Percentiles rank a stretch among this genome's conserved stretches.
Evolutionary conservation across 2,329 filamentous ascomycete species (phyloP).

Genomic region (Fusarium sp.): DNA sequence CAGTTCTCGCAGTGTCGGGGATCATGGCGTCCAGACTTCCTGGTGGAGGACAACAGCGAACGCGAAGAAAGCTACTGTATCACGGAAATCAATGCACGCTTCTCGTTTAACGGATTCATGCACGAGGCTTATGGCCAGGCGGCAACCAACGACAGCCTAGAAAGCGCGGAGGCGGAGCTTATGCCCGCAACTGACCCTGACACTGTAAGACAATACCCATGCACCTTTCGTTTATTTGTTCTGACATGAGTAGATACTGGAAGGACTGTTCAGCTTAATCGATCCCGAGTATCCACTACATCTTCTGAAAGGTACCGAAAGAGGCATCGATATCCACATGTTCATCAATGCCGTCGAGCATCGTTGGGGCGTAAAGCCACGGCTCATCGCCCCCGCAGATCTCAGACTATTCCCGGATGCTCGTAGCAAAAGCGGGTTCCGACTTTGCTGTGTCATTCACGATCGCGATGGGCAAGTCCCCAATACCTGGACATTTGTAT

Average conservation of each 20-base stretch:
- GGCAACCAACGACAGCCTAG: slow-evolving; percentile 30
- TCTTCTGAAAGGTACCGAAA: slow-evolving; percentile 49
- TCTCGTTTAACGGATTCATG: slow-evolving; percentile 51
- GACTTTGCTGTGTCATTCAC: slow-evolving; percentile 43
- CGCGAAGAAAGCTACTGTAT: slow-evolving; percentile 43
- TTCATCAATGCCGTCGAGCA: slow-evolving; percentile 43
- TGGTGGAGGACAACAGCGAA: slow-evolving; percentile 42
- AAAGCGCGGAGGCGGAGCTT: slow-evolving; percentile 15
- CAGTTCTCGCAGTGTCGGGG: slow-evolving; percentile 37
- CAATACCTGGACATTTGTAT: slow-evolving; percentile 15
- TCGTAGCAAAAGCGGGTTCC: slow-evolving; percentile 33
- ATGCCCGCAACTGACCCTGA: slow-evolving; percentile 37
- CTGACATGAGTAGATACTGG: slow-evolving; percentile 4
- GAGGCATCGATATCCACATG: slow-evolving; percentile 51
- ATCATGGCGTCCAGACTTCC: slow-evolving; percentile 52
- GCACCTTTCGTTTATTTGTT: not conserved
- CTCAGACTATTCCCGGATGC: slow-evolving; percentile 45
- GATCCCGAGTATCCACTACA: slow-evolving; percentile 43
- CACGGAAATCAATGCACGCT: slow-evolving; percentile 53
- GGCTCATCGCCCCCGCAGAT: slow-evolving; percentile 46
- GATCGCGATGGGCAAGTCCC: not conserved
- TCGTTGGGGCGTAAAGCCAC: slow-evolving; percentile 43
- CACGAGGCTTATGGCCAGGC: slow-evolving; percentile 43
- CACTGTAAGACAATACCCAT: slow-evolving; percentile 22
- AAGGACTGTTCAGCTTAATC: slow-evolving; percentile 45